Evolutionary conservation across 192 early-diverging fungal genomes (phyloP).

Genomic region (Phlyctochytrium arcticum): DNA sequence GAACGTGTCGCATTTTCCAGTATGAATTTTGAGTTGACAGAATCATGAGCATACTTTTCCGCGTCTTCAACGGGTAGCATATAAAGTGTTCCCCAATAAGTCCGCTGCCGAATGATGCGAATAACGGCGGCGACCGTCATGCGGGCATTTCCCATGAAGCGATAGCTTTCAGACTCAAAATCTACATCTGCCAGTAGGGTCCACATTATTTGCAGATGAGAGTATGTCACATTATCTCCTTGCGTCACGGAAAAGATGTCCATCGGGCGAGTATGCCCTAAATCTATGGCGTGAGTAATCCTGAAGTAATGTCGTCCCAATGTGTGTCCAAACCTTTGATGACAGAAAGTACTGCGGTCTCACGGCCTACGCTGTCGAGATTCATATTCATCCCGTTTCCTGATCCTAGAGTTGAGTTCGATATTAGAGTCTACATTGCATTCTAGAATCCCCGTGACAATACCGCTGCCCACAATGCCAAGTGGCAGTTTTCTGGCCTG

Average conservation of each 20-base stretch:
- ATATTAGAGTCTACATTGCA: too few species aligned
- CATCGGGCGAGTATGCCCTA: constrained; percentile 26
- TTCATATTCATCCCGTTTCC: constrained; percentile 44
- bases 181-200: constrained; percentile 47
- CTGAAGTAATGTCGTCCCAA: neutral
- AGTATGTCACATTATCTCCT: constrained; percentile 33
- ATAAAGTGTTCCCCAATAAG: constrained; percentile 56
- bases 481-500: constrained; percentile 54
- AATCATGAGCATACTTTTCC: neutral
- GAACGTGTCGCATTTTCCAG: neutral
- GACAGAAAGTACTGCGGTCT: constrained; percentile 32
- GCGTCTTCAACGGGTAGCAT: constrained; percentile 38
- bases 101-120: constrained; percentile 54
- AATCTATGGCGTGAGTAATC: neutral
- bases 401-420: constrained; percentile 13
- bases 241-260: constrained; percentile 43
- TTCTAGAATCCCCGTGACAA: neutral
- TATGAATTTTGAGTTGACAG: neutral
- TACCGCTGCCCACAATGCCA: constrained; percentile 52
- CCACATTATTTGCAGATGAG: constrained; percentile 43
- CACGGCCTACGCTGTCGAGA: constrained; percentile 28
- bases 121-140: constrained; percentile 41
- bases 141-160: constrained; percentile 38
- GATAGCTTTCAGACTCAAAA: constrained; percentile 45
- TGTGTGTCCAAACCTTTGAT: constrained; percentile 31